Base-by-base conservation (phyloP, 345 rosid genomes). In the Euclidium syriacum region DNA sequence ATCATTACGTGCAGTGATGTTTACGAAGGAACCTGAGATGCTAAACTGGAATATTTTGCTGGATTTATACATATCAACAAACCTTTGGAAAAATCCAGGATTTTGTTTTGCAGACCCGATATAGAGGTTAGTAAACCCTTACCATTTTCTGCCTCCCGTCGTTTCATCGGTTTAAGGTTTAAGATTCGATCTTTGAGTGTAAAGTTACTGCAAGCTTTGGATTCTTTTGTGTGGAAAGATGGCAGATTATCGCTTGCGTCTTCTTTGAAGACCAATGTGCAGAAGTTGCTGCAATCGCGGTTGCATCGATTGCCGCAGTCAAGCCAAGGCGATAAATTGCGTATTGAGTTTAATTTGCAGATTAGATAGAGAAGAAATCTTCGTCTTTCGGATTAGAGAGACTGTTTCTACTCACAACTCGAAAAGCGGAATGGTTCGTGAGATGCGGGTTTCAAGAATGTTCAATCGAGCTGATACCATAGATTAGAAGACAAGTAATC, bases 281-380 rank as follows among this genome's bases (percentile, higher is more conserved):
- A 51, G 97, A 94, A 75, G 85, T 87, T 58, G 97, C 97, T 12
- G 84, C 95, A 46, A 87, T 87, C 66, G 92, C 90, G 0, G 92
- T 90, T 73, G 80, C 97, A 61, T 72, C 96, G 96, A 90, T 16
- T 90, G 95, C 38, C 91, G 85, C 17, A 90, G 99, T 49, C 97
- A 94, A 84, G 97, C 59, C 96, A 87, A 49, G 97, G 99, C 36
- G 97, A 90, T 73, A 94, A 87, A 77, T 60, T 85, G 34, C 44
- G 22, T 11, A 24, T 2, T 17, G 1, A 0, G 3, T 26, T 12
- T 35, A n/a, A n/a, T 68, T 17, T 75, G 62, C 82, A 94, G 99
- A 94, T 79, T 90, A 81, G 68, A 64, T 94, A 8, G 95, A 90
- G 85, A 90, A 85, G 85, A 87, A 81, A 74, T 92, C 97, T 15